Percentiles rank a stretch among this genome's conserved stretches.
Evolutionary conservation across 495 filamentous ascomycete genomes (phyloP).

Genomic region (Penicillium ochrochloron): DNA sequence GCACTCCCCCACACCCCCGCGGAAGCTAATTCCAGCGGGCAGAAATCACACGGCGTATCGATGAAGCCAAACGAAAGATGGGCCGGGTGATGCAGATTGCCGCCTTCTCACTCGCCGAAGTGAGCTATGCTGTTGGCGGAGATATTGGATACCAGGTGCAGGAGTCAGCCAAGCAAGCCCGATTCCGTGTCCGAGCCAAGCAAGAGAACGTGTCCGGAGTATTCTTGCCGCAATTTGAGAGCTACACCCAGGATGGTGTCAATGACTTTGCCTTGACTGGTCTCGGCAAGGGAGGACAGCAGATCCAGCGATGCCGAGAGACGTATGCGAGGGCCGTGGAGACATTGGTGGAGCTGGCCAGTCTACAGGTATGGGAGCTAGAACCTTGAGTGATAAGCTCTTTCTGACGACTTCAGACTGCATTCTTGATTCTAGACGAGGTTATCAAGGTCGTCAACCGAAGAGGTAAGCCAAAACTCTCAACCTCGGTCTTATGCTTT

Average conservation of each 20-base stretch:
- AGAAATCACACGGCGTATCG: conserved; percentile 97
- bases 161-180: conserved; percentile 89
- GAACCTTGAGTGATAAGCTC: background rate
- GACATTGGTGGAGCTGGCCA: conserved; percentile 94
- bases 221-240: conserved; percentile 90
- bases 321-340: conserved; percentile 98
- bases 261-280: conserved; percentile 97
- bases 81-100: conserved; percentile 99
- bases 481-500: background rate
- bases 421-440: conserved; percentile 96
- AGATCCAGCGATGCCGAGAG: conserved; percentile 92
- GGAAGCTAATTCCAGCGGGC: conserved; percentile 31
- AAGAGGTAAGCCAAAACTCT: conserved; percentile 62
- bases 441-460: conserved; percentile 99
- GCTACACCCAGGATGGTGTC: conserved; percentile 75
- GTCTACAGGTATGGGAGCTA: conserved; percentile 67
- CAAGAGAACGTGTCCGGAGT: conserved; percentile 99
- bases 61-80: conserved; percentile 99
- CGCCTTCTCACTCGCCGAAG: conserved; percentile 95
- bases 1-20: conserved; percentile 30
- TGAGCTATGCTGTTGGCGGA: conserved; percentile 95
- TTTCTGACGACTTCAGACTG: conserved; percentile 62
- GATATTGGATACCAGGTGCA: conserved; percentile 97
- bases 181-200: conserved; percentile 89
- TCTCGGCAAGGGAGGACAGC: conserved; percentile 94